Evolutionary conservation across 306 rosid genomes (phyloP).

Genomic region (Castanea sativa): DNA sequence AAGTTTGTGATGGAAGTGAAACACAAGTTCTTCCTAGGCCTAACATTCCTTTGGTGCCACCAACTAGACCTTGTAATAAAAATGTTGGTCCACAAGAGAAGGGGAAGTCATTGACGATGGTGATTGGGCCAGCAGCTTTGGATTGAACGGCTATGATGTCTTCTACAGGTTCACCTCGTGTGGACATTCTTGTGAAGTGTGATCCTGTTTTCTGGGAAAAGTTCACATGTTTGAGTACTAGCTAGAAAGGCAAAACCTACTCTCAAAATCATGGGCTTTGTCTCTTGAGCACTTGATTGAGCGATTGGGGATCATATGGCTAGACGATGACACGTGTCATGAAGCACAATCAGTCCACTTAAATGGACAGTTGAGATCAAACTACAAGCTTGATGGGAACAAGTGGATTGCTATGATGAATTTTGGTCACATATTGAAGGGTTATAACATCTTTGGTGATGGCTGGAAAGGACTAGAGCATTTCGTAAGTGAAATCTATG

Average conservation of each 20-base stretch:
- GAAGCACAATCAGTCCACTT: constrained; percentile 49
- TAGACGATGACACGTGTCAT: constrained; percentile 24
- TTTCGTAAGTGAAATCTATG: not conserved
- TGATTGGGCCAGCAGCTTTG: not conserved
- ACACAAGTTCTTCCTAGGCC: constrained; percentile 58
- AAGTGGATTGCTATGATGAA: constrained; percentile 45
- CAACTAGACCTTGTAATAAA: constrained; percentile 51
- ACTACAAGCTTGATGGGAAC: constrained; percentile 38
- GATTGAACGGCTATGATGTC: constrained; percentile 33
- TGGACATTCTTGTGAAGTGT: not conserved
- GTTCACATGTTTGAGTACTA: constrained; percentile 23
- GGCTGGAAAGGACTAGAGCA: constrained; percentile 16
- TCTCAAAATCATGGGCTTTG: constrained; percentile 1
- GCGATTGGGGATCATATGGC: constrained; percentile 27
- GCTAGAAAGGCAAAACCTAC: not conserved
- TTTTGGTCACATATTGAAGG: constrained; percentile 50
- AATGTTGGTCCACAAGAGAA: constrained; percentile 46
- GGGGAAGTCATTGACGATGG: constrained; percentile 2
- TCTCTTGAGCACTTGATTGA: constrained; percentile 62
- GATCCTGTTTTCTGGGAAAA: constrained; percentile 35
- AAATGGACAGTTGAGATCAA: constrained; percentile 21
- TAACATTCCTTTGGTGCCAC: constrained; percentile 47
- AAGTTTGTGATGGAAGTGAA: constrained; percentile 60
- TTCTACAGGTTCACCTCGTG: constrained; percentile 38
- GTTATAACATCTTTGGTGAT: constrained; percentile 45